Base-by-base conservation (phyloP, 164 flowering plant species). In the Brasenia schreberi region DNA sequence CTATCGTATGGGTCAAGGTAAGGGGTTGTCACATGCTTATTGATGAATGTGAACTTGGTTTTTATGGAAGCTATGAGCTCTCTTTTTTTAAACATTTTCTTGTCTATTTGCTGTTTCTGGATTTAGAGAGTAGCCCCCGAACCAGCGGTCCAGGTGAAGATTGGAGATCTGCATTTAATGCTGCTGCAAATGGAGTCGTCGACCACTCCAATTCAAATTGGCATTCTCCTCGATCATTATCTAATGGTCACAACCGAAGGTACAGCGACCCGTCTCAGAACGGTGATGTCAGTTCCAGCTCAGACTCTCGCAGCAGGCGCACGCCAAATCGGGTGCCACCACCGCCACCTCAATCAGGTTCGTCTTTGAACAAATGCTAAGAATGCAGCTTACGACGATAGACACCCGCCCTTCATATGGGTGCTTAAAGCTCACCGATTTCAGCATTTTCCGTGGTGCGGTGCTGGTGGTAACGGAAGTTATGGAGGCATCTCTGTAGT, bases 321-420 rank as follows among this genome's bases (percentile, higher is more conserved):
- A 87, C 98, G 6, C 95, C 98, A 39, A 92, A 80, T 61, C 87
- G 98, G 64, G 66, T 84, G 83, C 93, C 98, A 42, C 98, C 98
- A 3, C 74, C 88, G 39, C 97, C 97, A n/a, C 95, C 97, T 0
- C 75, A 59, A 19, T 79, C 90, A 43, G 78, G 84, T 72, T 87
- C 90, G 67, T 74, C 80, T 12, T 70, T 75, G 43, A 76, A 83
- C 69, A 92, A 72, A 75, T 89, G 74, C 72, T 87, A 86, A 80
- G 64, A 62, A 23, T 63, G 59, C 59, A 66, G 72, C 68, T 33
- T 81, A 59, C 65, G 63, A 43, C 64, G 66, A 43, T 71, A 76
- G 33, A 4, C 39, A 33, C 23, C 45, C 27, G 39, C 65, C 63
- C 42, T 66, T 71, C 63, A 49, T 66, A 44, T 53, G 61, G 56